Base-by-base conservation (phyloP, 2,329 filamentous ascomycete species). In the Alternaria tenuissima region DNA sequence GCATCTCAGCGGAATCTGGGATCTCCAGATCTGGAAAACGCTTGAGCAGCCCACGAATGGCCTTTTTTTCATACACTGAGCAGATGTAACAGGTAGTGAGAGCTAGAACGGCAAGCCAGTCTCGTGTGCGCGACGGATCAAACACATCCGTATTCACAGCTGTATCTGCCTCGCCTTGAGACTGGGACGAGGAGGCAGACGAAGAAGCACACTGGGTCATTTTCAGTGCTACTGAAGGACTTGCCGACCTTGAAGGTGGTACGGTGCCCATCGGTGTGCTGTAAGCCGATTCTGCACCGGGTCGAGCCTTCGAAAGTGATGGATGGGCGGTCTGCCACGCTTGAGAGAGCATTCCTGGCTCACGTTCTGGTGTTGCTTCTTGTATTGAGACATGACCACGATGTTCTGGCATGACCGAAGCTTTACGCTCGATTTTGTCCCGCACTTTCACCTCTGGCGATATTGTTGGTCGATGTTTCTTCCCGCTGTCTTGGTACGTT, bases 201-300 rank as follows among this genome's bases (percentile, higher is more conserved):
- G 16, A 36, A 1, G 30, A 54, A 22, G 7, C 14, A 9, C 18
- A 34, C 8, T 32, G 44, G 3, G 39, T 12, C 11, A 5, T 3
- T 2, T n/a, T n/a, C 24, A 20, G 12, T 11, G 26, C 14, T 3
- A 20, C 11, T 3, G 18, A 12, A 18, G 28, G 22, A 8, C 24
- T 22, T 5, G 1, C 18, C 3, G 16, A 41, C 24, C 14, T 44
- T 30, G 39, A 30, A 9, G 43, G 8, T 26, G 28, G 34, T 28
- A 43, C 32, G 2, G 56, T 55, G 7, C 68, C 68, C 20, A 71
- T 39, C 2, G 66, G 67, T 5, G 68, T 71, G 46, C 63, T 70
- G 4, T 41, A 16, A 4, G 18, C 16, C 1, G 66, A 62, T 5
- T 52, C 56, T 1, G 11, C 24, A 2, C 20, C 22, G 4, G 38